Conservation (phyloP, 2,329 filamentous ascomycete species). For the Aspergillus piperis region DNA sequence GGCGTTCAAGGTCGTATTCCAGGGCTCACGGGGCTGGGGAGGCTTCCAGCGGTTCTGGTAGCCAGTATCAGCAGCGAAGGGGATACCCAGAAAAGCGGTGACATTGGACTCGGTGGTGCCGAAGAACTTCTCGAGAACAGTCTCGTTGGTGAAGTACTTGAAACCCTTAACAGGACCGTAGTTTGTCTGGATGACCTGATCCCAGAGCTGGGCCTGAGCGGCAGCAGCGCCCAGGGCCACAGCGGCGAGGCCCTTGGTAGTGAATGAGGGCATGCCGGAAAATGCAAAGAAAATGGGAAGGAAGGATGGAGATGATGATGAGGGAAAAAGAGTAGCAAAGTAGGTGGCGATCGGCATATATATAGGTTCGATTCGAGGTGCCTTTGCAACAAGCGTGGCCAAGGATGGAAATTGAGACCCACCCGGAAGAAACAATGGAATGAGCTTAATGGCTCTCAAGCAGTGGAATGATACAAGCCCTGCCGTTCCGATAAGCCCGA, state of each 20-base stretch:
- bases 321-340: not conserved
- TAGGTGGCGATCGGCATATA: not conserved
- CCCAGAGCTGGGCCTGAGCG: conserved; percentile 23
- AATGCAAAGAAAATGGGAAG: not conserved
- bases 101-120: conserved; percentile 22
- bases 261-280: not conserved
- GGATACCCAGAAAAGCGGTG: conserved; percentile 28
- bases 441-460: not conserved
- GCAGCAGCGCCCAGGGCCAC: conserved; percentile 10
- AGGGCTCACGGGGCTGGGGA: conserved; percentile 24
- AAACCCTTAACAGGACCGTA: conserved; percentile 24
- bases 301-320: not conserved
- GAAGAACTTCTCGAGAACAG: conserved; percentile 21
- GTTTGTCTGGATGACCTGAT: conserved; percentile 20
- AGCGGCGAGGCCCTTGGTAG: conserved; percentile 9
- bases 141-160: conserved; percentile 24
- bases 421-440: not conserved
- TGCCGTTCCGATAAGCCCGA: not conserved
- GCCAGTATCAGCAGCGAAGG: conserved; percentile 30
- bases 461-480: not conserved
- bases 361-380: not conserved
- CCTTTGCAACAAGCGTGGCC: not conserved
- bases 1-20: conserved; percentile 26
- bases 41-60: conserved; percentile 32
- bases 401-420: not conserved